Conservation (phyloP, 2,329 filamentous ascomycete species). For the Rhynchosporium agropyri region DNA sequence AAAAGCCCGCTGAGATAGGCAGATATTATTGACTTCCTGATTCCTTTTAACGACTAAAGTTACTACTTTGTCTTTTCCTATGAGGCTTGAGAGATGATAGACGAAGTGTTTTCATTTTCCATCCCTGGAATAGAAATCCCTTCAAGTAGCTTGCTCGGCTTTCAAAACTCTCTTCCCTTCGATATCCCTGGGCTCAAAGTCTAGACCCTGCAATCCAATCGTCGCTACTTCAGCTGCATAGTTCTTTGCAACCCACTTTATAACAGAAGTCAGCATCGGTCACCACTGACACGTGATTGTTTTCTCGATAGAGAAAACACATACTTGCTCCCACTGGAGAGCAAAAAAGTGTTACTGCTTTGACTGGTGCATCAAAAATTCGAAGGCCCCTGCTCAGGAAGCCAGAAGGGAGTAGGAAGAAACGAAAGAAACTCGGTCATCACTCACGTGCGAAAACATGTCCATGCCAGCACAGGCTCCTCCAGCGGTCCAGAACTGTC, state of each 20-base stretch:
- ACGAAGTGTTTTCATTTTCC: too few relatives aligned
- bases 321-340: neutral
- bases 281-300: neutral
- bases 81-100: too few relatives aligned
- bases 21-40: too few relatives aligned
- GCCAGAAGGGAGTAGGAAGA: too few relatives aligned
- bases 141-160: neutral
- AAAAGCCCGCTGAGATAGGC: too few relatives aligned
- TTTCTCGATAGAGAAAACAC: neutral
- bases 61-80: too few relatives aligned
- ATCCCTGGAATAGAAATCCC: too few relatives aligned
- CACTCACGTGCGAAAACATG: conserved; percentile 33
- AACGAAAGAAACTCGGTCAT: too few relatives aligned
- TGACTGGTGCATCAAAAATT: too few relatives aligned
- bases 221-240: conserved; percentile 32
- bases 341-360: neutral
- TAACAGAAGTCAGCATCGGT: neutral
- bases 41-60: too few relatives aligned
- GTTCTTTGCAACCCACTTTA: conserved; percentile 33
- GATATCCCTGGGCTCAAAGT: conserved; percentile 37
- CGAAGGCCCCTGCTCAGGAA: too few relatives aligned
- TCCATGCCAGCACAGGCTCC: conserved; percentile 51
- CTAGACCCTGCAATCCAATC: conserved; percentile 25
- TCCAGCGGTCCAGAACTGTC: conserved; percentile 51
- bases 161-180: conserved; percentile 40